Conservation (phyloP, 805 yeast genomes). For the Wickerhamiella occidentalis region DNA sequence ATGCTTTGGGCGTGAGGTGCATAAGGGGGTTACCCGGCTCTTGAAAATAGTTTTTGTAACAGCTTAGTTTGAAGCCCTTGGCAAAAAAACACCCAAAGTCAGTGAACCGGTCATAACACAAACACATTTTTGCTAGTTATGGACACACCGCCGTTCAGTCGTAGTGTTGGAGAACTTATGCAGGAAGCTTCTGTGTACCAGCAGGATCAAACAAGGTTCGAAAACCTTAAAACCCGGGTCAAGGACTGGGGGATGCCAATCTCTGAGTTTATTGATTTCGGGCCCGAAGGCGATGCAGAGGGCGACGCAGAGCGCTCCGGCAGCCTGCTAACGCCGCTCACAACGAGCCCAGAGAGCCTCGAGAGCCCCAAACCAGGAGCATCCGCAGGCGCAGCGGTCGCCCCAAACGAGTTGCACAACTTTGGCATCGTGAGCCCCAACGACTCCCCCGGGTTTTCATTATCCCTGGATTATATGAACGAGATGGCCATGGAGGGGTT, state of each 20-base stretch:
- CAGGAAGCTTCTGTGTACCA: constrained; percentile 7
- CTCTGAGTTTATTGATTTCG: constrained; percentile 6
- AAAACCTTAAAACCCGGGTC: constrained; percentile 5
- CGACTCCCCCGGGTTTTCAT: constrained; percentile 9
- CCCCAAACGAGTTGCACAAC: neutral
- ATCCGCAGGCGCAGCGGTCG: neutral
- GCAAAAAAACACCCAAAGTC: neutral
- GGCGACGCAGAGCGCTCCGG: neutral
- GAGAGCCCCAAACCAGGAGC: constrained; percentile 1
- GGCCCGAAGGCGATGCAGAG: neutral
- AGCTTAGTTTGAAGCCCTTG: neutral
- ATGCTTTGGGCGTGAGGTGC: neutral
- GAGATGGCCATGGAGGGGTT: constrained; percentile 12
- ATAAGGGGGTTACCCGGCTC: constrained; percentile 2
- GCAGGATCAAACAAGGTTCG: constrained; percentile 6
- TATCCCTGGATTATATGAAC: constrained; percentile 7
- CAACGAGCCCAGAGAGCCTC: constrained; percentile 13
- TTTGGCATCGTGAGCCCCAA: constrained; percentile 7
- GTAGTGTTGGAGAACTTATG: constrained; percentile 5
- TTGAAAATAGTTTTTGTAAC: neutral
- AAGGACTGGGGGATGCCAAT: constrained; percentile 10
- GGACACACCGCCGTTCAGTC: constrained; percentile 9
- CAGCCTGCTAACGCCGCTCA: constrained; percentile 12
- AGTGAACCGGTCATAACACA: too few species aligned
- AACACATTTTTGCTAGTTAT: neutral